Evolutionary conservation across 371 early-diverging fungal species (phyloP).

Genomic region (Haplosporangium sp.): DNA sequence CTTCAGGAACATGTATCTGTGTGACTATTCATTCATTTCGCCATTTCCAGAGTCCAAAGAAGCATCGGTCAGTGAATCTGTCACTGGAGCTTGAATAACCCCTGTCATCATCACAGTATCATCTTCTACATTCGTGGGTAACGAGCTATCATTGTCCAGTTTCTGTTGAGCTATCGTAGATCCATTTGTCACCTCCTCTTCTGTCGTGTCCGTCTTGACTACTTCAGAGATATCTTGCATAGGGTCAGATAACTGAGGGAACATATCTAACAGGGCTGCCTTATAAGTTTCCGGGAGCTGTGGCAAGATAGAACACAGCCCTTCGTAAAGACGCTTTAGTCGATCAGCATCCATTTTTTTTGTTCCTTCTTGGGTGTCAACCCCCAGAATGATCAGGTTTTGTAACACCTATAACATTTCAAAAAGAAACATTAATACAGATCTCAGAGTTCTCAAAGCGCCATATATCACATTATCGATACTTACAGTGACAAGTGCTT

Average conservation of each 20-base stretch:
- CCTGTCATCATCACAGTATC: conserved; percentile 19
- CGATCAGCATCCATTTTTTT: conserved; percentile 5
- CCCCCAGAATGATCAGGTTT: conserved; percentile 22
- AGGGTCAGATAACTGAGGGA: neutral
- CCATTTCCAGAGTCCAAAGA: neutral
- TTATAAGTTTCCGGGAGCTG: conserved; percentile 3
- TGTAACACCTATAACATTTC: conserved; percentile 21
- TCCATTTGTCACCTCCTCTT: neutral
- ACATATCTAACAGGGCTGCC: neutral
- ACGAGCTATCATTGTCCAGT: neutral
- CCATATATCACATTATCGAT: neutral
- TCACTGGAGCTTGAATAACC: conserved; percentile 9
- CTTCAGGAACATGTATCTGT: too few relatives aligned
- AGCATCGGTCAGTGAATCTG: neutral
- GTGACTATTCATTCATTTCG: neutral
- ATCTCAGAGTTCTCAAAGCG: neutral
- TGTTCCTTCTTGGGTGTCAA: neutral
- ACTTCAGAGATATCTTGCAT: neutral
- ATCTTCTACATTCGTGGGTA: neutral
- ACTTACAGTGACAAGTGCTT: conserved; percentile 28
- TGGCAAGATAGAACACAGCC: neutral
- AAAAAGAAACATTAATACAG: too few relatives aligned
- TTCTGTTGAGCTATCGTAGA: neutral
- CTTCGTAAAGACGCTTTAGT: conserved; percentile 13
- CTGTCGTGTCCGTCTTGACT: neutral